Evolutionary conservation across 129 eudicot genomes (phyloP).

Genomic region (Centrapalus pauciflorus): DNA sequence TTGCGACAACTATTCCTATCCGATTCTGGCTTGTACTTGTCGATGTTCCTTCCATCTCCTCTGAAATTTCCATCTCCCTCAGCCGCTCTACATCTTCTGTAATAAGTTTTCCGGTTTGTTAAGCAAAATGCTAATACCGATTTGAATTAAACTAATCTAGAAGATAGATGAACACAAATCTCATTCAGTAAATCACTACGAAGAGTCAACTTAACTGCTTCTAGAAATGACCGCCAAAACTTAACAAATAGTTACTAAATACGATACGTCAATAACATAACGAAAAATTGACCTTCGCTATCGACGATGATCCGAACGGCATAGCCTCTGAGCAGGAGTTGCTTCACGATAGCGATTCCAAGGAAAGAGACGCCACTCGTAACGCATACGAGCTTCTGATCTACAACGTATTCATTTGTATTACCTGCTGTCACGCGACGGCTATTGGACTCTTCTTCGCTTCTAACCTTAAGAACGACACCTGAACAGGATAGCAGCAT

Average conservation of each 20-base stretch:
- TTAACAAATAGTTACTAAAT: background rate
- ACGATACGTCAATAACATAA: background rate
- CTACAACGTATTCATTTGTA: slow-evolving; percentile 1
- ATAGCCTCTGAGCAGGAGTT: slow-evolving; percentile 62
- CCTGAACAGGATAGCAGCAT: slow-evolving; percentile 62
- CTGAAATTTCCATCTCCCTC: slow-evolving; percentile 58
- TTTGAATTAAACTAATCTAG: background rate
- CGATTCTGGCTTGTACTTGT: slow-evolving; percentile 15
- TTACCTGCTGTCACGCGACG: slow-evolving; percentile 4
- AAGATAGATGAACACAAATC: background rate
- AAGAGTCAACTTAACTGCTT: slow-evolving; percentile 1
- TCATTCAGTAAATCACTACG: background rate
- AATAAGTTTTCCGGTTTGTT: background rate
- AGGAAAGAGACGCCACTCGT: slow-evolving; percentile 80
- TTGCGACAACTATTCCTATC: slow-evolving; percentile 53
- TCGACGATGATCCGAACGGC: slow-evolving; percentile 62
- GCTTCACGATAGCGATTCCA: slow-evolving; percentile 66
- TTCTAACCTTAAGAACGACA: slow-evolving; percentile 29
- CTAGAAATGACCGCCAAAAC: background rate
- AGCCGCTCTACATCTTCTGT: slow-evolving; percentile 64
- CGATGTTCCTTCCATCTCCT: slow-evolving; percentile 44
- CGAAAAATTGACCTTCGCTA: slow-evolving; percentile 47
- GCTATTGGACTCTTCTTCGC: slow-evolving; percentile 17
- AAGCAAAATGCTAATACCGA: background rate
- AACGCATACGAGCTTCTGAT: slow-evolving; percentile 62